A percentile compares a stretch with the other conserved stretches of the same genome.
phyloP scores from a whole-genome alignment of 1,284 basidiomycete genomes.

The Agaricales sp. region DNA sequence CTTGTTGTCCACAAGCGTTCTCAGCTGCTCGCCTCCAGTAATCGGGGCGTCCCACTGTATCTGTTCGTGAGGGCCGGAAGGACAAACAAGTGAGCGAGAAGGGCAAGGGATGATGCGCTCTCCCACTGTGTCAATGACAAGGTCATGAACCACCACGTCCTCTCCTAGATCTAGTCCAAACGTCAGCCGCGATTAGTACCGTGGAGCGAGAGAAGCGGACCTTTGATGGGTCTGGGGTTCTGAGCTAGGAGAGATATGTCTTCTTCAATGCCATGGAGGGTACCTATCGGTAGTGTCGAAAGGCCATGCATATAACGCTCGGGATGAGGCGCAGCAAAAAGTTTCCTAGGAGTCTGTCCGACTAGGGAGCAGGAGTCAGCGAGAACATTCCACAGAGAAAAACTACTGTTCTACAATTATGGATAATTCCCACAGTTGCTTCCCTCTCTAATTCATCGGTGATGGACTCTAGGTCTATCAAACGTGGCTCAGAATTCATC shows the following conservation, averaged over 20 bases:
- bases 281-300: slow-evolving; percentile 58
- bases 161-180: slow-evolving; percentile 36
- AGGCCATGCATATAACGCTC: slow-evolving; percentile 61
- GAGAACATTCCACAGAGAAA: slow-evolving; percentile 6
- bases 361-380: slow-evolving; percentile 32
- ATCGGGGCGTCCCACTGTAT: slow-evolving; percentile 49
- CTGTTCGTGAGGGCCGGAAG: slow-evolving; percentile 53
- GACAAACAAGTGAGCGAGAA: slow-evolving; percentile 47
- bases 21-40: slow-evolving; percentile 39
- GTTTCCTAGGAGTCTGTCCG: slow-evolving; percentile 82
- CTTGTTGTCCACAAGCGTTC: slow-evolving; percentile 52
- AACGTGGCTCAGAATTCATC: slow-evolving; percentile 1
- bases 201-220: slow-evolving; percentile 25
- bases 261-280: slow-evolving; percentile 72
- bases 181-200: slow-evolving; percentile 14
- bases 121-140: slow-evolving; percentile 45
- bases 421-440: slow-evolving; percentile 90
- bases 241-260: slow-evolving; percentile 57
- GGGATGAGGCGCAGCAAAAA: slow-evolving; percentile 83
- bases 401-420: slow-evolving; percentile 62
- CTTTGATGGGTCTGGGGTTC: slow-evolving; percentile 46
- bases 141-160: slow-evolving; percentile 33
- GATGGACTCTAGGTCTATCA: slow-evolving; percentile 75
- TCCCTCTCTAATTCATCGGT: slow-evolving; percentile 82
- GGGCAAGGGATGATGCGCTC: slow-evolving; percentile 60